A percentile compares a stretch with the other conserved stretches of the same genome.
Conservation (phyloP, 352 stramenopile genomes). For the Pythium dissimile region DNA sequence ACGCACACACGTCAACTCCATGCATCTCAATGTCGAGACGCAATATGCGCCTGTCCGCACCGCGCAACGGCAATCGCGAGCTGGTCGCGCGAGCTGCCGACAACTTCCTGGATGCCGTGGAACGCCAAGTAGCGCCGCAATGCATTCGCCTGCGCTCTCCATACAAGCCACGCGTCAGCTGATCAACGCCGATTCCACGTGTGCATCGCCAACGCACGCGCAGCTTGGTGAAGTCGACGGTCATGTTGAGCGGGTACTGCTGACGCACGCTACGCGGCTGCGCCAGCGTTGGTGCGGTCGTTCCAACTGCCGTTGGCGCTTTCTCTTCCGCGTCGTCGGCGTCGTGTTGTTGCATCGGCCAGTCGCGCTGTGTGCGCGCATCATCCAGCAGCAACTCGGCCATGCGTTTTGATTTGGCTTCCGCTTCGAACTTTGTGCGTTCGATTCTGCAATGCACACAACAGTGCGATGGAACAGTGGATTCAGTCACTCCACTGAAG, state of each 20-base stretch:
- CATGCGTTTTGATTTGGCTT: background rate
- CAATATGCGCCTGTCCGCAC: constrained; percentile 14
- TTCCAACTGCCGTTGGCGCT: background rate
- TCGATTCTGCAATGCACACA: constrained; percentile 15
- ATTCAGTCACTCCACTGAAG: constrained; percentile 20
- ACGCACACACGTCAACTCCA: constrained; percentile 12
- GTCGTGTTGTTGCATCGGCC: background rate
- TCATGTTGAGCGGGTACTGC: constrained; percentile 57
- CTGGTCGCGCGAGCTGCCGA: constrained; percentile 48
- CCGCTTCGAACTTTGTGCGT: constrained; percentile 8
- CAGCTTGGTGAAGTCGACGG: constrained; percentile 70
- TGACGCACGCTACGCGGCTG: constrained; percentile 28
- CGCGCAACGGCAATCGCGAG: constrained; percentile 60
- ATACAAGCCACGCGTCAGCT: no score
- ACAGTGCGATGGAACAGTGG: constrained; percentile 18
- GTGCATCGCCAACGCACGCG: constrained; percentile 43
- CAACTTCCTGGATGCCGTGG: constrained; percentile 46
- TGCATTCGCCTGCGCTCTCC: constrained; percentile 38
- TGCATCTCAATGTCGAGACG: background rate
- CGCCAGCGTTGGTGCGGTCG: constrained; percentile 4
- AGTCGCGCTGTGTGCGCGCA: background rate
- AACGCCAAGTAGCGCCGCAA: constrained; percentile 69
- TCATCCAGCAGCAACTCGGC: constrained; percentile 16
- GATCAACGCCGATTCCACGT: no score
- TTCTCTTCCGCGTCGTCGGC: background rate